Conservation (phyloP, 2,329 filamentous ascomycete species). For the Colletotrichum sp. region DNA sequence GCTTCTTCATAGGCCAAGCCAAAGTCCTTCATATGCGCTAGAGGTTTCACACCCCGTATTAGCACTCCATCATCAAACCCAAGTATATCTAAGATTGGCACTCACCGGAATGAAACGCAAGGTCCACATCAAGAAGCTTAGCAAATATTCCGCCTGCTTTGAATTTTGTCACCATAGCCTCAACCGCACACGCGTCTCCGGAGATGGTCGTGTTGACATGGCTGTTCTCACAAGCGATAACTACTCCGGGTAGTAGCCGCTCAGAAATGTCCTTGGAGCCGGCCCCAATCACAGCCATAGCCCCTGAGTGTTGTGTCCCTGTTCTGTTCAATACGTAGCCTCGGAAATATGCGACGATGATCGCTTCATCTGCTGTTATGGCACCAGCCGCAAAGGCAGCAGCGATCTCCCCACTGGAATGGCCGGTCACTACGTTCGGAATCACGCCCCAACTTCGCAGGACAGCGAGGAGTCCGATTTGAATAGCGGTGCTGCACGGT, state of each 20-base stretch:
- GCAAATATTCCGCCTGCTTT: constrained; percentile 32
- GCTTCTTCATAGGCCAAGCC: background rate
- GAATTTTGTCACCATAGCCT: constrained; percentile 28
- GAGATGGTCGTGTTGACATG: constrained; percentile 31
- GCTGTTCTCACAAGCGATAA: constrained; percentile 34
- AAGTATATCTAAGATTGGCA: background rate
- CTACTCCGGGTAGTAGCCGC: constrained; percentile 28
- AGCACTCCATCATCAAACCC: background rate
- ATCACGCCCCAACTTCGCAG: constrained; percentile 34
- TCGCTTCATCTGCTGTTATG: constrained; percentile 38
- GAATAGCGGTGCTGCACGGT: constrained; percentile 36
- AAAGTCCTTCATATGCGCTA: background rate
- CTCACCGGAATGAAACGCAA: constrained; percentile 43
- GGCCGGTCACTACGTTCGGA: constrained; percentile 41
- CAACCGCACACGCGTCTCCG: constrained; percentile 26
- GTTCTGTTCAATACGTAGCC: constrained; percentile 25
- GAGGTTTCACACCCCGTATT: constrained; percentile 36
- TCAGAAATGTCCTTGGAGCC: constrained; percentile 29
- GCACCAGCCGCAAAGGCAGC: constrained; percentile 45
- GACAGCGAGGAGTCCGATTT: constrained; percentile 46
- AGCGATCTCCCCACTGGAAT: constrained; percentile 49
- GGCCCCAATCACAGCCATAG: constrained; percentile 45
- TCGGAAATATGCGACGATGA: constrained; percentile 39
- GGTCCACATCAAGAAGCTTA: constrained; percentile 37
- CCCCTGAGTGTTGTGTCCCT: constrained; percentile 1